A percentile compares a stretch with the other conserved stretches of the same genome.
phyloP scores from a whole-genome alignment of 495 filamentous ascomycete genomes.

The Annulohypoxylon bovei region DNA sequence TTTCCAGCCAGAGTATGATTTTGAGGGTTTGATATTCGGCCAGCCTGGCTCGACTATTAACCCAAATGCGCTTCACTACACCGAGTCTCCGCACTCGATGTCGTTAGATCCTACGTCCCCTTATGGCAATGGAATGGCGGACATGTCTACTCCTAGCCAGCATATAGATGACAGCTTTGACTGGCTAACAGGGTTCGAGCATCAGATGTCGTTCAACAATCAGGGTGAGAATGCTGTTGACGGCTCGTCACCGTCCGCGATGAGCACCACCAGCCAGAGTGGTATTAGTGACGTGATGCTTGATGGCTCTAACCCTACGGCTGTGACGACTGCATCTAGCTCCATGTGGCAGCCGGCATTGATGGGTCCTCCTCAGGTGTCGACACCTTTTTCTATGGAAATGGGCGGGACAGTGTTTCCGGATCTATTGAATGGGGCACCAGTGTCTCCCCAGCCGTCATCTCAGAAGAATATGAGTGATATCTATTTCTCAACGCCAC shows the following conservation, averaged over 20 bases:
- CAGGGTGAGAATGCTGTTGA: constrained; percentile 82
- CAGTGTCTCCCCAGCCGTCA: constrained; percentile 69
- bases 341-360: constrained; percentile 75
- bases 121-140: constrained; percentile 71
- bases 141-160: constrained; percentile 59
- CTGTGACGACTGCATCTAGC: constrained; percentile 54
- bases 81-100: constrained; percentile 79
- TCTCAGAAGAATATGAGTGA: constrained; percentile 63
- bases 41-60: constrained; percentile 81
- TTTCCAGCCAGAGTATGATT: constrained; percentile 77
- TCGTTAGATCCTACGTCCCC: constrained; percentile 78
- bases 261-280: constrained; percentile 91
- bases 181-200: constrained; percentile 87
- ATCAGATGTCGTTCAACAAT: constrained; percentile 75
- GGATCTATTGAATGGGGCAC: constrained; percentile 68
- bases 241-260: constrained; percentile 92
- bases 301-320: constrained; percentile 75
- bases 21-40: constrained; percentile 77
- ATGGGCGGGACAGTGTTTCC: constrained; percentile 64
- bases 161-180: constrained; percentile 84
- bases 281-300: constrained; percentile 93
- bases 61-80: constrained; percentile 93
- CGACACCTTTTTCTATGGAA: constrained; percentile 72
- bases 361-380: constrained; percentile 67
- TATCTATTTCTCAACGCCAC: constrained; percentile 67